Conservation (phyloP, 495 filamentous ascomycete genomes). For the Niebla homalea region DNA sequence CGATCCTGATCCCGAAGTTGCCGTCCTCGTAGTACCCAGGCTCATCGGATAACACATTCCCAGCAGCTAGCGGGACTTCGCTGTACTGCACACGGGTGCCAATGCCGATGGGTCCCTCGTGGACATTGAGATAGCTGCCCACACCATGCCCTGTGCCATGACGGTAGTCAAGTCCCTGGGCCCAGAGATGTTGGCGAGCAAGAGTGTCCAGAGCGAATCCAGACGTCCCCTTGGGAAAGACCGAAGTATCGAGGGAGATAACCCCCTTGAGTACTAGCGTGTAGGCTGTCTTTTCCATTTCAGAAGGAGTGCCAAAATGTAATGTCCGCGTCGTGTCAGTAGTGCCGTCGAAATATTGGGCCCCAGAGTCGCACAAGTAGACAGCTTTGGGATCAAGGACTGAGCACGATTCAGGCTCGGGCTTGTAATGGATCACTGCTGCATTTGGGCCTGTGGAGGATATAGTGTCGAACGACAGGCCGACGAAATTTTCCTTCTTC, state of each 20-base stretch:
- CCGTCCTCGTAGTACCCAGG: slow-evolving; percentile 98
- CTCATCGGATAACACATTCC: slow-evolving; percentile 88
- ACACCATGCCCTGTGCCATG: slow-evolving; percentile 97
- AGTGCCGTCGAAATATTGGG: slow-evolving; percentile 89
- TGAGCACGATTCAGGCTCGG: slow-evolving; percentile 68
- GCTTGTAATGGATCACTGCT: slow-evolving; percentile 95
- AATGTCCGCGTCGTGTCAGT: slow-evolving; percentile 92
- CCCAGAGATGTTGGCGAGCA: slow-evolving; percentile 88
- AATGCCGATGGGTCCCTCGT: slow-evolving; percentile 95
- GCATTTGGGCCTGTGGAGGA: slow-evolving; percentile 92
- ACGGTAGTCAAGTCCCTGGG: slow-evolving; percentile 81
- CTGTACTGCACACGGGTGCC: slow-evolving; percentile 83
- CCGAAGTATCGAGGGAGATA: slow-evolving; percentile 71
- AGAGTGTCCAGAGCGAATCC: slow-evolving; percentile 84
- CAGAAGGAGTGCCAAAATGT: slow-evolving; percentile 78
- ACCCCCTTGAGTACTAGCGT: slow-evolving; percentile 95
- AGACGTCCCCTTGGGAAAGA: slow-evolving; percentile 91
- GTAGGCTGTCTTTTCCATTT: slow-evolving; percentile 79
- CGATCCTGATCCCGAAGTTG: slow-evolving; percentile 93
- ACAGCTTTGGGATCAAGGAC: slow-evolving; percentile 75
- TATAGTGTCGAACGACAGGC: slow-evolving; percentile 90
- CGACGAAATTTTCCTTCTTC: slow-evolving; percentile 72
- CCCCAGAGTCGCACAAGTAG: slow-evolving; percentile 95
- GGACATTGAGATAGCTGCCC: slow-evolving; percentile 86
- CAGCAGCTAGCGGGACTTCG: slow-evolving; percentile 78